A percentile compares a stretch with the other conserved stretches of the same genome.
Evolutionary conservation across 257 asterid genomes (phyloP).

Genomic region (Ilex aquifolium): DNA sequence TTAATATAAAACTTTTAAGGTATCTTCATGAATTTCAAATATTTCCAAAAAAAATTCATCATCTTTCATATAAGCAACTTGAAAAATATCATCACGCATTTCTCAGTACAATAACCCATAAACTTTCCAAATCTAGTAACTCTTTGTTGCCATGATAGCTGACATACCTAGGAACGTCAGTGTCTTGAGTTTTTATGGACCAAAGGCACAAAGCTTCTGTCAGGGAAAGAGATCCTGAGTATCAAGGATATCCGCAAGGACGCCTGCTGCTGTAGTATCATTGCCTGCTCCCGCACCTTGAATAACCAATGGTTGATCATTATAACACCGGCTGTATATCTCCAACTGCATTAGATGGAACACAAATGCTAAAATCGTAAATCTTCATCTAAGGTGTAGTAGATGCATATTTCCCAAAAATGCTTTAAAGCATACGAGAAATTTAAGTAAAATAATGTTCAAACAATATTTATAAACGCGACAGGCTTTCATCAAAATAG

Average conservation of each 20-base stretch:
- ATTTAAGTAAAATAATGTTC: no score
- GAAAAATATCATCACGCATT: background rate
- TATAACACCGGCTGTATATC: slow-evolving; percentile 78
- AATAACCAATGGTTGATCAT: slow-evolving; percentile 67
- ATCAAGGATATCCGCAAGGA: slow-evolving; percentile 88
- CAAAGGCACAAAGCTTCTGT: background rate
- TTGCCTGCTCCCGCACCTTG: slow-evolving; percentile 97
- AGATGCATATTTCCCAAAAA: background rate
- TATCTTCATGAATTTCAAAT: background rate
- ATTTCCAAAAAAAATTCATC: background rate
- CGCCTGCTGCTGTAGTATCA: slow-evolving; percentile 90
- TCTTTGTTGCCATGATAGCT: no score
- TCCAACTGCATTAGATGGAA: slow-evolving; percentile 47
- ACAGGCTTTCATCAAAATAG: no score
- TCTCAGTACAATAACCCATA: background rate
- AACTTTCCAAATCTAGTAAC: no score
- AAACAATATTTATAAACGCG: no score
- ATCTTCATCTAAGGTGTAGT: background rate
- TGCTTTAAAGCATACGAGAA: no score
- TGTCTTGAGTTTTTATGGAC: background rate
- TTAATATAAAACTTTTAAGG: background rate
- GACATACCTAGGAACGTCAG: background rate
- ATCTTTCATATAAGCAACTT: background rate
- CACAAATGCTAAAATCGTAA: background rate
- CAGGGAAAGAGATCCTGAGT: slow-evolving; percentile 59